phyloP scores from a whole-genome alignment of 2,329 filamentous ascomycete species.

The Fonsecaea erecta region DNA sequence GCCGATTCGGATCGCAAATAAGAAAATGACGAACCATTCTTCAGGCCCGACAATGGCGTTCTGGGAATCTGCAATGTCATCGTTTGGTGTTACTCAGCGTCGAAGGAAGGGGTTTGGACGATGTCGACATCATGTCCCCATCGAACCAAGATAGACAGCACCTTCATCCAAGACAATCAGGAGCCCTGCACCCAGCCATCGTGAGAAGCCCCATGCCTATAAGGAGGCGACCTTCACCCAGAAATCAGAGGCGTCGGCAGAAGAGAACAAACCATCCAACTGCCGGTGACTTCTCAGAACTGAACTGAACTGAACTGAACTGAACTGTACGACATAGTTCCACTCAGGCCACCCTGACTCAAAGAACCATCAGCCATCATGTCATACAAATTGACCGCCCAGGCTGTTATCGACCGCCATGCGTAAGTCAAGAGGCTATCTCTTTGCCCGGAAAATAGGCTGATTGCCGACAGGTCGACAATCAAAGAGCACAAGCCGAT shows the following conservation, averaged over 20 bases:
- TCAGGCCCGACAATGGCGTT: not conserved
- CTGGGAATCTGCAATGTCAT: not conserved
- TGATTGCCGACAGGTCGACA: slow-evolving; percentile 12
- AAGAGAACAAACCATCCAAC: not conserved
- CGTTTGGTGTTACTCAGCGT: not conserved
- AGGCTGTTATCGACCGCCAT: slow-evolving; percentile 23
- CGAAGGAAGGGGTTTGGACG: not conserved
- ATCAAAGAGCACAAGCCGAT: slow-evolving; percentile 16
- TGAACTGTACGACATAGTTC: not conserved
- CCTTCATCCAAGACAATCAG: not conserved
- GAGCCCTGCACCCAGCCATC: not conserved
- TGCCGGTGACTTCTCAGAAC: not conserved
- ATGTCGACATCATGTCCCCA: not conserved
- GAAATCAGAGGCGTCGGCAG: not conserved
- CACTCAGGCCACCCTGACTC: not conserved
- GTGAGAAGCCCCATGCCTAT: not conserved
- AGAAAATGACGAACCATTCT: not conserved
- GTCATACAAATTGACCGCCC: slow-evolving; percentile 10
- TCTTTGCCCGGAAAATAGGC: not conserved
- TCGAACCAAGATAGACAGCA: not conserved
- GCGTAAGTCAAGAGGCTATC: slow-evolving; percentile 1
- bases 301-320: no score
- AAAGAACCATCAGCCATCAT: not conserved
- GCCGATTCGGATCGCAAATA: not conserved
- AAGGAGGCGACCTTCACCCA: not conserved